Percentiles rank a stretch among this genome's conserved stretches.
Evolutionary conservation across 1,284 basidiomycete genomes (phyloP).

Genomic region (Pseudozyma tsukubaensis): DNA sequence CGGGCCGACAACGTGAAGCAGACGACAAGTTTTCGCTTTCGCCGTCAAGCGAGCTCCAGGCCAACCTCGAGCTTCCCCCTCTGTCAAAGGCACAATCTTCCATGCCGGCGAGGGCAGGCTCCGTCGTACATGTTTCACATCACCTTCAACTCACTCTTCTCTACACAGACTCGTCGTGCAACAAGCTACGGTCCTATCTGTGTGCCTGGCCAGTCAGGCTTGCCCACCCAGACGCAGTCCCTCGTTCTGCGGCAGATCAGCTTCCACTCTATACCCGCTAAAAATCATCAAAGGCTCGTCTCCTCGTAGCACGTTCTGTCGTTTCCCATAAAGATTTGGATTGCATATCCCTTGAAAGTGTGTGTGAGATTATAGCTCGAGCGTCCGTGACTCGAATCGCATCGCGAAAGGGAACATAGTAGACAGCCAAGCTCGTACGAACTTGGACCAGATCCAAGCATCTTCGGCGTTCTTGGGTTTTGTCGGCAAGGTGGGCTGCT

Average conservation of each 20-base stretch:
- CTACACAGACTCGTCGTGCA: background rate
- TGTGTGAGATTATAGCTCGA: constrained; percentile 4
- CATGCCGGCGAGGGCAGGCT: background rate
- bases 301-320: too few relatives aligned
- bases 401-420: constrained; percentile 17
- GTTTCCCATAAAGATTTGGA: too few relatives aligned
- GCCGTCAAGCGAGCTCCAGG: background rate
- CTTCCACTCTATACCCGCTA: constrained; percentile 5
- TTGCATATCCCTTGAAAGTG: background rate
- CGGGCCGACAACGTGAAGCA: background rate
- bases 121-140: constrained; percentile 12
- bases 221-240: constrained; percentile 5
- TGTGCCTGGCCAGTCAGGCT: constrained; percentile 12
- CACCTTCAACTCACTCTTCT: constrained; percentile 8
- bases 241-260: background rate
- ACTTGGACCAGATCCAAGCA: constrained; percentile 15
- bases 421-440: constrained; percentile 30
- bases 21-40: too few relatives aligned
- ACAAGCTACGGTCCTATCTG: background rate
- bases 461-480: background rate
- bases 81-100: background rate
- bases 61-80: background rate
- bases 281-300: background rate
- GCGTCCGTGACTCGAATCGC: constrained; percentile 22
- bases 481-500: background rate